These are phyloP conservation scores for Endotrypanum monterogeii DNA, from an alignment of 208 protist species.

Conservation along the genomic window DNA sequence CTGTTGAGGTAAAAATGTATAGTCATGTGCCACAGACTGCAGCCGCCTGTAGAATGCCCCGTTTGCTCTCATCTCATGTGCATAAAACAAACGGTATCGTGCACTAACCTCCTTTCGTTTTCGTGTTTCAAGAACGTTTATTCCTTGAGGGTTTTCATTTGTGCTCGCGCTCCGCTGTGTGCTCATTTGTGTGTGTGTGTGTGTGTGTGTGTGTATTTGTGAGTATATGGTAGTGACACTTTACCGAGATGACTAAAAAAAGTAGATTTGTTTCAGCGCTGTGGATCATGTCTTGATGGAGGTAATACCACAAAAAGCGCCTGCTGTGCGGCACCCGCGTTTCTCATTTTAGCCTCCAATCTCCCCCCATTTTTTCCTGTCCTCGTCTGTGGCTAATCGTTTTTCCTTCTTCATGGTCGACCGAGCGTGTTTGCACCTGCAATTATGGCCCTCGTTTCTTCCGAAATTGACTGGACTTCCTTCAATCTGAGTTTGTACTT, in stretches of 20 bases:
- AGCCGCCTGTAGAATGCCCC: neutral
- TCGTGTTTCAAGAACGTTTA: neutral
- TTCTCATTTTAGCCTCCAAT: neutral
- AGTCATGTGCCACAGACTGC: neutral
- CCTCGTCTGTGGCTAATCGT: neutral
- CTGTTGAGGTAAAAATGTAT: neutral
- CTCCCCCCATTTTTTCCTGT: neutral
- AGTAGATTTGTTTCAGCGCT: neutral
- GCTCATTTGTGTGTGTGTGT: neutral
- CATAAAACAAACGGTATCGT: neutral
- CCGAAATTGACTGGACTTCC: too few relatives aligned
- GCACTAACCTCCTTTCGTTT: neutral
- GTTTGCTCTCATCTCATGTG: too few relatives aligned
- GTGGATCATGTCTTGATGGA: neutral
- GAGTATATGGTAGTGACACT: neutral
- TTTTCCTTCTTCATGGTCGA: too few relatives aligned
- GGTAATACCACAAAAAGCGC: neutral
- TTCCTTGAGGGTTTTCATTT: neutral
- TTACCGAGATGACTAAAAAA: slow-evolving; percentile 1
- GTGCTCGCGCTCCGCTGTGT: neutral
- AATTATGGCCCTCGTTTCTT: neutral
- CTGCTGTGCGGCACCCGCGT: neutral
- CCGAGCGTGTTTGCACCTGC: neutral
- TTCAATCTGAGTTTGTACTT: too few relatives aligned
- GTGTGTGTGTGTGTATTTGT: neutral